Base-by-base conservation (phyloP, 352 stramenopile species). In the Pelagophyceae sp. region DNA sequence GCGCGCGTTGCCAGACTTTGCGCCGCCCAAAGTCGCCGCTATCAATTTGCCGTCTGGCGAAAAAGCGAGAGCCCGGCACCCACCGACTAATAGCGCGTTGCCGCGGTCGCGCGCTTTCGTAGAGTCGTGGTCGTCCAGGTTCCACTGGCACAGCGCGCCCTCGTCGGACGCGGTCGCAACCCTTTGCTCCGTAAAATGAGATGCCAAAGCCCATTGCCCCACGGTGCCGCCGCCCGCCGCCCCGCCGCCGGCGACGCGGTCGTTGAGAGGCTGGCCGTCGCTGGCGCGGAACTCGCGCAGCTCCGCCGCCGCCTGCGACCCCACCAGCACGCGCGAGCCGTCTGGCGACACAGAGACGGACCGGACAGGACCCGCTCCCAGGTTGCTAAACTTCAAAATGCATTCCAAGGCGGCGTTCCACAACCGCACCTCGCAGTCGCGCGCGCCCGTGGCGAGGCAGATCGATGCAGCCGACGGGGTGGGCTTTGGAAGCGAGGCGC, bases 161-260 rank as follows among this genome's bases (percentile, higher is more conserved):
- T 88, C 2, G 75, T 83, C 0, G 15, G 35, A 51, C 35, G 35
- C 67, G 17, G 37, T 27, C 0, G 67, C 67, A 15, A 74, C 31
- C 6, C 67, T 11, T 27, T 74, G 33, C 6, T 17, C 5, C 35
- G 23, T 33, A 2, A 90, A 90, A 77, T 95, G 89, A 0, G 83
- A 78, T 0, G 85, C 87, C 17, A 96, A 78, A n/a, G n/a, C n/a
- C n/a, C n/a, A n/a, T n/a, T n/a, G n/a, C 0, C 89, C 90, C 84
- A 86, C 91, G 0, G 94, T 61, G 72, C 91, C 85, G 0, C 87
- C 89, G 2, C 35, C 67, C 1, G 67, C 67, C 29, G 35, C 67
- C 2, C 35, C 67, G 38, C 67, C 38, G 15, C 67, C 67, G 67
- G 67, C 67, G 38, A 74, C 1, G 17, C 5, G 35, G 1, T 3